Base-by-base conservation (phyloP, 441 rosid species). In the Geranium incanum region DNA sequence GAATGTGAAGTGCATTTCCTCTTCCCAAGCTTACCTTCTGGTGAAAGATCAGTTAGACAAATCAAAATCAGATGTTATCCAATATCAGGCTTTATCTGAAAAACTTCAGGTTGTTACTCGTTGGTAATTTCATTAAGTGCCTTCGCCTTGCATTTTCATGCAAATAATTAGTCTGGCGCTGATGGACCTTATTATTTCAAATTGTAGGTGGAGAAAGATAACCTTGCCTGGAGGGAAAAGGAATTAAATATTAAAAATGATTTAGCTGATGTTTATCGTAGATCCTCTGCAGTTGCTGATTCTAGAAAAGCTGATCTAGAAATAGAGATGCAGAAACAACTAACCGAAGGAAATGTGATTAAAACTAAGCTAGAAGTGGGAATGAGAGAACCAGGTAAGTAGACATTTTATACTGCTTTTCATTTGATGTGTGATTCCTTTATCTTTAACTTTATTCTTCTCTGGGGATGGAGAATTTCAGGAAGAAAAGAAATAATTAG, bases 61-160 rank as follows among this genome's bases (percentile, higher is more conserved):
- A 76, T 86, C 94, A 76, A 95, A 91, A 79, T 78, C 87, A 50
- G 89, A 88, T 80, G 93, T 89, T 80, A 64, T 72, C 59, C 80
- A 77, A 68, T 90, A 88, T 84, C 94, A 85, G 82, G 84, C 91
- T 76, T 78, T 86, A 71, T 88, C 81, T 57, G 90, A 91, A 88
- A 95, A 88, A 87, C 88, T 91, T 69, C 98, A 95, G 99, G 99
- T 95, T 86, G 93, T 85, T 80, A 84, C 86, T 85, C 85, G 85
- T 82, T 79, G 86, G 78, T 76, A 81, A 82, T 85, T 88, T 83
- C 78, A 75, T 80, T 75, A 63, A 81, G 69, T 79, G 69, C 82
- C 75, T 67, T 77, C 68, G 39, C 79, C 77, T 68, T 77, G 70
- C 75, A 21, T 79, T 72, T 13, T 50, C 70, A 48, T 67, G 43